Percentiles rank a stretch among this genome's conserved stretches.
Conservation (phyloP, 176 grass and related monocot species). For the Zoysia pacifica region DNA sequence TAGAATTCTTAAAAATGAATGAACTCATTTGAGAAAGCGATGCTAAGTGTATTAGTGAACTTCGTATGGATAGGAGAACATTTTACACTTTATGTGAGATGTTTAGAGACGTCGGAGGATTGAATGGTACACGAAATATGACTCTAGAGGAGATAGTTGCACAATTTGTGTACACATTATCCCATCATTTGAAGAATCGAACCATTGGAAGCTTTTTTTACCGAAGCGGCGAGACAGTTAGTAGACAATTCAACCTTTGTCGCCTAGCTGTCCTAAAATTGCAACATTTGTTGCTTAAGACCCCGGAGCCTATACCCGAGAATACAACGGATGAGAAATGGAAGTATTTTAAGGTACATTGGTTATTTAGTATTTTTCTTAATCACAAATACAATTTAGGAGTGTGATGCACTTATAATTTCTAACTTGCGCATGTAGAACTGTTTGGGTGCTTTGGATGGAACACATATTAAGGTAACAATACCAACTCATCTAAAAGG, state of each 20-base stretch:
- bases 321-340: not conserved
- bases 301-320: not conserved
- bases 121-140: not conserved
- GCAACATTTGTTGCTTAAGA: constrained; percentile 11
- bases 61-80: constrained; percentile 8
- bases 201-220: not conserved
- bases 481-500: not conserved
- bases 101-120: not conserved
- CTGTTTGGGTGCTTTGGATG: no score
- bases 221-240: not conserved
- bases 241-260: not conserved
- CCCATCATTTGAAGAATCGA: not conserved
- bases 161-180: not conserved
- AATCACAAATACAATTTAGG: not conserved
- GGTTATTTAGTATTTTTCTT: not conserved
- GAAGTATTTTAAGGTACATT: constrained; percentile 3
- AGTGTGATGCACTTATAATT: no score
- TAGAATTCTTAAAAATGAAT: not conserved
- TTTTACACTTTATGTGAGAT: constrained; percentile 7
- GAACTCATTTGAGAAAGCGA: not conserved
- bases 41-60: not conserved
- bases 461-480: not conserved
- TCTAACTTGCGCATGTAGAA: no score
- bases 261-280: not conserved
- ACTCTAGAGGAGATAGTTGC: not conserved